Percentiles rank a stretch among this genome's conserved stretches.
Evolutionary conservation across 176 grass and related monocot genomes (phyloP).

Genomic region (Carex parvula): DNA sequence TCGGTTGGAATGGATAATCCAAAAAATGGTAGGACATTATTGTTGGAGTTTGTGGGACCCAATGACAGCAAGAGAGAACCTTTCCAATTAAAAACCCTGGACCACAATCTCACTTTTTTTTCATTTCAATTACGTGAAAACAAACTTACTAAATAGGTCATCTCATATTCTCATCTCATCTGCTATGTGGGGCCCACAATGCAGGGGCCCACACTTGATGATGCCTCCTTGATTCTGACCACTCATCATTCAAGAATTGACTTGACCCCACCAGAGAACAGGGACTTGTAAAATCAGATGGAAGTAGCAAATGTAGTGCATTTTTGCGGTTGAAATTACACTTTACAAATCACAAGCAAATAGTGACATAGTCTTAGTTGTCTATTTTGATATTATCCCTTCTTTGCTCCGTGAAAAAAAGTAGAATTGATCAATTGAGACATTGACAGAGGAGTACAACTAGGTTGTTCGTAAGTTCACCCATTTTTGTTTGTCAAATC

Average conservation of each 20-base stretch:
- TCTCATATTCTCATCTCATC: background rate
- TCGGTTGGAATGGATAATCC: background rate
- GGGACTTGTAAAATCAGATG: background rate
- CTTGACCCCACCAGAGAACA: background rate
- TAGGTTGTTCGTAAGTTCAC: no score
- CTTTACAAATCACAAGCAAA: conserved; percentile 6
- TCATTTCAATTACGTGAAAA: conserved; percentile 3
- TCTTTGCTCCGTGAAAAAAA: background rate
- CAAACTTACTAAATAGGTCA: background rate
- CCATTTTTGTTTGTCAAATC: no score
- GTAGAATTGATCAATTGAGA: background rate
- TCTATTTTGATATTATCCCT: background rate
- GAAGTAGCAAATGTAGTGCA: no score
- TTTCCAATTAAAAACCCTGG: background rate
- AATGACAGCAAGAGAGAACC: background rate
- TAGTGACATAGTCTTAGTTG: background rate
- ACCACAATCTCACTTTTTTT: background rate
- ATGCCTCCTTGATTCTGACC: conserved; percentile 13
- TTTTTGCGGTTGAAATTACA: background rate
- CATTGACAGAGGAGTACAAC: background rate
- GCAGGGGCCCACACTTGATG: background rate
- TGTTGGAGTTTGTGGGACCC: background rate
- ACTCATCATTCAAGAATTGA: conserved; percentile 20
- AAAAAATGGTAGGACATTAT: background rate
- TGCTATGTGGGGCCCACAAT: background rate